Conservation (phyloP, 148 eudicot genomes). For the Camellia lanceoleosa region DNA sequence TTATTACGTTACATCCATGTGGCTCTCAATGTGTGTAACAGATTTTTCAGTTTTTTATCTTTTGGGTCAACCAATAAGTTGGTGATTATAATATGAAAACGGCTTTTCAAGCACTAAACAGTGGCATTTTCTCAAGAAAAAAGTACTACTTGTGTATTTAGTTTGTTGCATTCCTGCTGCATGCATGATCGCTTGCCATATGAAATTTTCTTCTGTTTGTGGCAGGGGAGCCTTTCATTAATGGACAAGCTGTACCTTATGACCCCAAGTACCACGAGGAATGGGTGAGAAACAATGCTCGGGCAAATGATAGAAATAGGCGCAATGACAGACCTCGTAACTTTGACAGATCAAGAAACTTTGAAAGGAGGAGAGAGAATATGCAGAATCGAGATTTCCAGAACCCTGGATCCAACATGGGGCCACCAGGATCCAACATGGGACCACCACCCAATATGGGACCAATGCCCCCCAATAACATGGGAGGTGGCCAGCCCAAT, state of each 20-base stretch:
- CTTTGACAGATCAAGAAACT: constrained; percentile 81
- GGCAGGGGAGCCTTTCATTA: constrained; percentile 91
- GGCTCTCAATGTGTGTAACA: neutral
- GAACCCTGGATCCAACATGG: constrained; percentile 27
- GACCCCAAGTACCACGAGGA: constrained; percentile 96
- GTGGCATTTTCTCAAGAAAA: neutral
- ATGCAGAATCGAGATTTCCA: constrained; percentile 25
- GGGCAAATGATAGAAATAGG: constrained; percentile 82
- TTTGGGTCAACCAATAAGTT: no score
- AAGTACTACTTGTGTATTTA: neutral
- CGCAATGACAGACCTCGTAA: constrained; percentile 92
- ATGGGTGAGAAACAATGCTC: constrained; percentile 92
- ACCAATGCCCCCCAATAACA: neutral
- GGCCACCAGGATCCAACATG: neutral
- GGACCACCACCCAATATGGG: constrained; percentile 24
- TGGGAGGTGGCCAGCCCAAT: constrained; percentile 20
- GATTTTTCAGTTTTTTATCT: no score
- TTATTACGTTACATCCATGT: neutral
- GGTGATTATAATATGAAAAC: neutral
- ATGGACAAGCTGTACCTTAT: constrained; percentile 91
- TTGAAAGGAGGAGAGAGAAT: constrained; percentile 65
- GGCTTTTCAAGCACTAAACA: neutral
- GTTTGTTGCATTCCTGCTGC: neutral
- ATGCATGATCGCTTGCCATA: neutral
- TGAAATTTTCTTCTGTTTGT: neutral